Evolutionary conservation across 768 basidiomycete species (phyloP), one percentile per base, ranked within the genome.

Genomic region (Pisolithus albus): DNA sequence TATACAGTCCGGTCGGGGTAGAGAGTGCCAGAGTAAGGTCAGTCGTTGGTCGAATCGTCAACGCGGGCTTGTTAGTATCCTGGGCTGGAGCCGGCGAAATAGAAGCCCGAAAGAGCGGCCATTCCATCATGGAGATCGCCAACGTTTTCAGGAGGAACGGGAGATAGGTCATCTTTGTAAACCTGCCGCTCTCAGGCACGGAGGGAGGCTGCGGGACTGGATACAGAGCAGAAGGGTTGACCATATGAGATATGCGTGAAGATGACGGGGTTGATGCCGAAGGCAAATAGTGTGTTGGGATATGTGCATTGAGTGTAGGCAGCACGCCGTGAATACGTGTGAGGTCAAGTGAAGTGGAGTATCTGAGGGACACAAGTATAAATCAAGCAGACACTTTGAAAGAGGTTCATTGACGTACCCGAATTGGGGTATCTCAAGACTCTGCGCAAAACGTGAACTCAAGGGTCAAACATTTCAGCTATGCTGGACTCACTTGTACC

Each of bases 81-180:
- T 47, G 19, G n/a, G 61, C 24, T 4, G 64, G 40, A 21, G 60
- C 36, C 0, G 76, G 76, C 0, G 84, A 81, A 60, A 92, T 83
- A 30, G 86, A 84, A 18, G 86, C 77, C 15, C 87, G 78, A 74
- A 94, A 81, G 45, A 93, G 70, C 0, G 92, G 89, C 88, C 91
- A 90, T 62, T 88, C 82, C 54, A 76, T 69, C 87, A 93, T 88
- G 4, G 88, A 77, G 59, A 75, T 80, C 1, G 86, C 79, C 47
- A 94, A 83, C 0, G 85, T 83, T 65, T 94, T 94, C 59, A 92
- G 71, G 7, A 94, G 77, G 61, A 92, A 72, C 9, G 91, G 92
- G 30, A 94, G 82, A 66, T 86, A 88, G 0, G 90, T 92, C 28
- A 94, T 67, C 34, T 78, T 79, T 26, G 77, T 70, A 68, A 79